Base-by-base conservation (phyloP, 2,329 filamentous ascomycete genomes). In the Diaporthe batatas region DNA sequence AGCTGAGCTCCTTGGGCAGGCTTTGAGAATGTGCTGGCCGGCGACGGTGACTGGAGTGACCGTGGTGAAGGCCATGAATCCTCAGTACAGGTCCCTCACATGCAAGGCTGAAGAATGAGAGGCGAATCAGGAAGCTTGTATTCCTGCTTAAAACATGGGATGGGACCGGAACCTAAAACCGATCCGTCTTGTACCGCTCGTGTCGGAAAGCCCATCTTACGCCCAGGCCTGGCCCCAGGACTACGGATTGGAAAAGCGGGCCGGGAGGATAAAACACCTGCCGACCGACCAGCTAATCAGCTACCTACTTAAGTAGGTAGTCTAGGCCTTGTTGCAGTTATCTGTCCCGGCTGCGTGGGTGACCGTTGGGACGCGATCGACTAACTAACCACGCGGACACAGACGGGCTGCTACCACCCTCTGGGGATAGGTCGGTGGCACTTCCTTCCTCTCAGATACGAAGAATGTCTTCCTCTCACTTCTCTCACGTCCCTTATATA, bases 61-160 rank as follows among this genome's bases (percentile, higher is more conserved):
- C 36, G 64, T 16, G 23, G 34, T 42, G 36, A 42, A 34, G 34
- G 64, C 70, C 59, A 68, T 72, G 39, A 25, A 39, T 42, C 23
- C 42, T 23, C 5, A 6, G 44, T 51, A 44, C 21, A 51, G n/a
- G 62, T 51, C 29, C 36, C 62, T 65, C 44, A 36, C 16, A 51
- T 36, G 62, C 21, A 29, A 53, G 62, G 62, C 62, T 62, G 44
- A n/a, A 36, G 25, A 6, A 18, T n/a, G 25, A 18, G 5, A 53
- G 47, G n/a, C 73, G 70, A 74, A 74, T 74, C 55, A 74, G 57
- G 44, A 65, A 39, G 55, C 64, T 64, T 59, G 42, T 18, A 70
- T 72, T 72, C 25, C 29, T 69, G 70, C 62, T 67, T 36, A 53
- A 53, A 39, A 65, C 34, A 53, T 21, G 32, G 29, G 29, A 29